These are phyloP conservation scores for Flaveria sonorensis DNA, from an alignment of 129 eudicot genomes.

Conservation along the genomic window DNA sequence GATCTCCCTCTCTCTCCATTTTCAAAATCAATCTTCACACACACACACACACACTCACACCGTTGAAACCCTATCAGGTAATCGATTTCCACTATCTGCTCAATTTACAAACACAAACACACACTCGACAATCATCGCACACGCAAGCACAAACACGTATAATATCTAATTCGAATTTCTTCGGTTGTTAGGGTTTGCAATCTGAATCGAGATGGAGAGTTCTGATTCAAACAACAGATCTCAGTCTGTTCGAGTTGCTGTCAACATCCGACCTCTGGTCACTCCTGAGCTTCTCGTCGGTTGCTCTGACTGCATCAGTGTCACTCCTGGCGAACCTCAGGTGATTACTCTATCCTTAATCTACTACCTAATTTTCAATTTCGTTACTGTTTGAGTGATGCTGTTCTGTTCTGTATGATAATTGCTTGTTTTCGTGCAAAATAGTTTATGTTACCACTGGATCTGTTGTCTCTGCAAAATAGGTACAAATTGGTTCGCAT, in stretches of 20 bases:
- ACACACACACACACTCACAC: constrained; percentile 11
- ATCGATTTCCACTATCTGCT: constrained; percentile 10
- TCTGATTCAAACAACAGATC: constrained; percentile 48
- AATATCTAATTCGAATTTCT: background rate
- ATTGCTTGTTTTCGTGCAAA: constrained; percentile 8
- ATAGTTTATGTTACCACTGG: background rate
- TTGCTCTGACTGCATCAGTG: constrained; percentile 75
- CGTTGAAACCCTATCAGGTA: constrained; percentile 28
- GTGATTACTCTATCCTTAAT: constrained; percentile 32
- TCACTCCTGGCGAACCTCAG: constrained; percentile 80
- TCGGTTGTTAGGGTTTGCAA: constrained; percentile 30
- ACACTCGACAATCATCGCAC: background rate
- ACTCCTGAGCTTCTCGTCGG: constrained; percentile 82
- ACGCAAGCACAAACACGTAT: too few species aligned
- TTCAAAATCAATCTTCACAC: constrained; percentile 23
- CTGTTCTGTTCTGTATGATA: background rate
- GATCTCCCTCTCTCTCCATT: constrained; percentile 18
- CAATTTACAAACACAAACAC: background rate
- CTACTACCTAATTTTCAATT: background rate
- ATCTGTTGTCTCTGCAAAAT: constrained; percentile 13
- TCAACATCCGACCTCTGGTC: constrained; percentile 77
- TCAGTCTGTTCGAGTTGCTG: constrained; percentile 83
- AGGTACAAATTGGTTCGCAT: constrained; percentile 95
- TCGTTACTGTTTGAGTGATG: background rate
- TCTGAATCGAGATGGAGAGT: constrained; percentile 49